Evolutionary conservation across 2,329 filamentous ascomycete genomes (phyloP).

Genomic region (Arthroderma sp.): DNA sequence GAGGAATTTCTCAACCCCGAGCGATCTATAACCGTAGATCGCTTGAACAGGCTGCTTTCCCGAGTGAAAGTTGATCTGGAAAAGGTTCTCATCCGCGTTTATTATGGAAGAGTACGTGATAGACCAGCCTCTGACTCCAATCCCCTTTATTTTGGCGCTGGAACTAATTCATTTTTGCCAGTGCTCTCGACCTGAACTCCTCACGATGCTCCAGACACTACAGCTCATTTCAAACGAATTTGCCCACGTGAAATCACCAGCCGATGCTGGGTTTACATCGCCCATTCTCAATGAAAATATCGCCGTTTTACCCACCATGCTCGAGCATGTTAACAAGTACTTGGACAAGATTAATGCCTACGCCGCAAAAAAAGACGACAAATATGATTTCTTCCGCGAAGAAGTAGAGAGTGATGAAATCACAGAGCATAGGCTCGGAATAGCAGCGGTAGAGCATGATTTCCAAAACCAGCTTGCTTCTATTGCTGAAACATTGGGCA

Average conservation of each 20-base stretch:
- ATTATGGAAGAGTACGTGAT: slow-evolving; percentile 63
- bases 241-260: slow-evolving; percentile 48
- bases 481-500: slow-evolving; percentile 59
- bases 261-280: slow-evolving; percentile 61
- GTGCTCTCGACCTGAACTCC: slow-evolving; percentile 76
- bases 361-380: slow-evolving; percentile 76
- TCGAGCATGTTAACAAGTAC: slow-evolving; percentile 57
- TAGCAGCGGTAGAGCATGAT: slow-evolving; percentile 82
- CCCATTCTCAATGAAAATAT: slow-evolving; percentile 58
- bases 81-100: slow-evolving; percentile 84
- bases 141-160: background rate
- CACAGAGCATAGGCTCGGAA: slow-evolving; percentile 74
- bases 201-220: slow-evolving; percentile 71
- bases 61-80: slow-evolving; percentile 73
- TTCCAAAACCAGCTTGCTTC: slow-evolving; percentile 61
- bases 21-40: slow-evolving; percentile 55
- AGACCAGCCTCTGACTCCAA: background rate
- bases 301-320: slow-evolving; percentile 61
- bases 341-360: slow-evolving; percentile 75
- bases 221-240: slow-evolving; percentile 72
- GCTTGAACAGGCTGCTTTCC: slow-evolving; percentile 56
- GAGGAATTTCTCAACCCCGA: slow-evolving; percentile 66
- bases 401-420: slow-evolving; percentile 80
- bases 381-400: slow-evolving; percentile 85
- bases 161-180: slow-evolving; percentile 14